phyloP scores from a whole-genome alignment of 1,139 yeast genomes.

The Schwanniomyces etchellsii region DNA sequence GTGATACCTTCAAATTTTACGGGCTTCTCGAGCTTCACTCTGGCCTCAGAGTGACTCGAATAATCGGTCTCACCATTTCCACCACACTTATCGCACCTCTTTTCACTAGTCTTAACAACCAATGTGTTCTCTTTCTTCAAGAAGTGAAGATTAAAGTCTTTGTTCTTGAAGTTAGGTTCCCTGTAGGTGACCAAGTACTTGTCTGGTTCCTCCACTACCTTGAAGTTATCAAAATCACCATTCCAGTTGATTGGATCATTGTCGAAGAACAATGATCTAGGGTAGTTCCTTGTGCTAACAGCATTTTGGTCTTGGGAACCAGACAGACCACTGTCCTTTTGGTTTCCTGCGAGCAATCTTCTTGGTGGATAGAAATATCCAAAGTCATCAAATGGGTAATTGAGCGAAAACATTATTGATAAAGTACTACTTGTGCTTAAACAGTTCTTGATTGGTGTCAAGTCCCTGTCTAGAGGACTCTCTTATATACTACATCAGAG shows the following conservation, averaged over 20 bases:
- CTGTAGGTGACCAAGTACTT: conserved; percentile 17
- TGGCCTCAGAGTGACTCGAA: conserved; percentile 16
- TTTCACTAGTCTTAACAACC: conserved; percentile 13
- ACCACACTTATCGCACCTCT: conserved; percentile 11
- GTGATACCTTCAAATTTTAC: conserved; percentile 17
- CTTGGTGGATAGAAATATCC: not conserved
- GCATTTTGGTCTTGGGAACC: not conserved
- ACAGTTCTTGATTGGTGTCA: not conserved
- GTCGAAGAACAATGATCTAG: not conserved
- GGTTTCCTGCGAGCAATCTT: not conserved
- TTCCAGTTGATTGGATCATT: not conserved
- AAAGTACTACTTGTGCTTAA: not conserved
- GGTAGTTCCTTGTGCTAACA: not conserved
- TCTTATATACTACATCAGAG: not conserved
- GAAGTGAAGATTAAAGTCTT: conserved; percentile 20
- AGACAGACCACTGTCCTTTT: not conserved
- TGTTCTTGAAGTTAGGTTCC: conserved; percentile 15
- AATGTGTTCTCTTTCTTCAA: conserved; percentile 20
- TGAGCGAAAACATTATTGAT: not conserved
- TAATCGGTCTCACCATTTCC: conserved; percentile 10
- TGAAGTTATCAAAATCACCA: conserved; percentile 11
- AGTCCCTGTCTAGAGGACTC: too few species aligned
- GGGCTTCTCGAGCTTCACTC: conserved; percentile 18
- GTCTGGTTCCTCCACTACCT: conserved; percentile 18
- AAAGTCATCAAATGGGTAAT: conserved; percentile 1